Conservation (phyloP, 371 early-diverging fungal genomes). For the Mucor indicus region DNA sequence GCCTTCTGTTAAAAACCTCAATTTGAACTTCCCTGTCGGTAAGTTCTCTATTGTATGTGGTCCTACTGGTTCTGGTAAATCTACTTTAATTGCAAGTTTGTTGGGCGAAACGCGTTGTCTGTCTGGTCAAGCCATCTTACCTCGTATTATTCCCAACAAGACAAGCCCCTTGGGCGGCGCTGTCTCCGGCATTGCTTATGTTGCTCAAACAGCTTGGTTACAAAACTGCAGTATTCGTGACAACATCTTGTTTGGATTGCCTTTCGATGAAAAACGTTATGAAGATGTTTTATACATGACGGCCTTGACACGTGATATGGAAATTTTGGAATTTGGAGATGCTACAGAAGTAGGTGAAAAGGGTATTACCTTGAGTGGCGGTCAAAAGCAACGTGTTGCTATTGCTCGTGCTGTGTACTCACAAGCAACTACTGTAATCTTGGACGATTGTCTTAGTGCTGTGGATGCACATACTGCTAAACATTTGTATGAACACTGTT, state of each 20-base stretch:
- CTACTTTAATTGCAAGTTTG: constrained; percentile 68
- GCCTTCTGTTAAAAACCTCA: constrained; percentile 54
- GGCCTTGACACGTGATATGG: constrained; percentile 78
- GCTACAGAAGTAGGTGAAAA: constrained; percentile 87
- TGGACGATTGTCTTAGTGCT: constrained; percentile 82
- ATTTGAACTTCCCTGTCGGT: constrained; percentile 56
- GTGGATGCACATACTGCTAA: constrained; percentile 87
- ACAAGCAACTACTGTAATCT: constrained; percentile 60
- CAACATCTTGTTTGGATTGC: constrained; percentile 80
- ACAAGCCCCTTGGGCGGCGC: constrained; percentile 26
- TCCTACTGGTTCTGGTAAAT: constrained; percentile 79
- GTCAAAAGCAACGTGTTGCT: constrained; percentile 75
- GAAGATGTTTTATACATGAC: constrained; percentile 62
- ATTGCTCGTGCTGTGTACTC: constrained; percentile 82
- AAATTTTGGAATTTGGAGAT: constrained; percentile 80
- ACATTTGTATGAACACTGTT: constrained; percentile 68
- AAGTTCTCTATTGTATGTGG: constrained; percentile 78
- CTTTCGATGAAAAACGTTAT: constrained; percentile 64
- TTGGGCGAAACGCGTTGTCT: constrained; percentile 54
- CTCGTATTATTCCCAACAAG: constrained; percentile 26
- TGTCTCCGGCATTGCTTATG: constrained; percentile 67
- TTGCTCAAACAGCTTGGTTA: constrained; percentile 82
- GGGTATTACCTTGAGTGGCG: constrained; percentile 87
- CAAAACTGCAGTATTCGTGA: constrained; percentile 77
- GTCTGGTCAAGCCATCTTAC: constrained; percentile 43